Conservation (phyloP, 169 alveolate species). For the Plasmodium fragile region DNA sequence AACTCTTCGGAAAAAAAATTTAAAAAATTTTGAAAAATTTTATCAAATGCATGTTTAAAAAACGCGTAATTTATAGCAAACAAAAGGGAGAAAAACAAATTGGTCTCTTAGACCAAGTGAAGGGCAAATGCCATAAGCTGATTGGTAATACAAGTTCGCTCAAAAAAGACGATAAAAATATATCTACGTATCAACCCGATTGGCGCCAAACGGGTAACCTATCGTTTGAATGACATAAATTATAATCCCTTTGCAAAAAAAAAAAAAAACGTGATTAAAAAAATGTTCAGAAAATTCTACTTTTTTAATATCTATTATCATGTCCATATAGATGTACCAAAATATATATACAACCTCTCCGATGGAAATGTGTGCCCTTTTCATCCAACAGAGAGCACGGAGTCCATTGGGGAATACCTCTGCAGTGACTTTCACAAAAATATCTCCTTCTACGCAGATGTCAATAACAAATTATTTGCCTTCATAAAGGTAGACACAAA, state of each 20-base stretch:
- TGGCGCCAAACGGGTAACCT: not conserved
- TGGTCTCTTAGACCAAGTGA: not conserved
- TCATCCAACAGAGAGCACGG: not conserved
- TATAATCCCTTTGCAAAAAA: slow-evolving; percentile 2
- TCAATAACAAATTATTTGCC: slow-evolving; percentile 30
- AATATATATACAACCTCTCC: slow-evolving; percentile 24
- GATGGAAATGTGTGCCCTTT: slow-evolving; percentile 36
- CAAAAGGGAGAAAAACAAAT: not conserved
- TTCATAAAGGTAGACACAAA: slow-evolving; percentile 19
- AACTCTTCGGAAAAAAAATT: not conserved
- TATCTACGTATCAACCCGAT: not conserved
- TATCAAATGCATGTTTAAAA: not conserved
- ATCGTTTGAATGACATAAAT: not conserved
- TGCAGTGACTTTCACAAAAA: slow-evolving; percentile 13
- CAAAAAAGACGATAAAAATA: not conserved
- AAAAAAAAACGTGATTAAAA: not conserved
- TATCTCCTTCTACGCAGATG: slow-evolving; percentile 14
- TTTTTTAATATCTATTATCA: slow-evolving; percentile 30
- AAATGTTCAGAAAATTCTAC: slow-evolving; percentile 28
- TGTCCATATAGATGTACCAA: slow-evolving; percentile 9
- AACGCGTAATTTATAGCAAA: not conserved
- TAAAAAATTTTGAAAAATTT: slow-evolving; percentile 1
- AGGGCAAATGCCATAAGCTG: not conserved
- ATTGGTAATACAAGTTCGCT: not conserved
- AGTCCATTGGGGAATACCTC: slow-evolving; percentile 2